Conservation (phyloP, 192 early-diverging fungal species). For the Rhizoclosmatium sp. region DNA sequence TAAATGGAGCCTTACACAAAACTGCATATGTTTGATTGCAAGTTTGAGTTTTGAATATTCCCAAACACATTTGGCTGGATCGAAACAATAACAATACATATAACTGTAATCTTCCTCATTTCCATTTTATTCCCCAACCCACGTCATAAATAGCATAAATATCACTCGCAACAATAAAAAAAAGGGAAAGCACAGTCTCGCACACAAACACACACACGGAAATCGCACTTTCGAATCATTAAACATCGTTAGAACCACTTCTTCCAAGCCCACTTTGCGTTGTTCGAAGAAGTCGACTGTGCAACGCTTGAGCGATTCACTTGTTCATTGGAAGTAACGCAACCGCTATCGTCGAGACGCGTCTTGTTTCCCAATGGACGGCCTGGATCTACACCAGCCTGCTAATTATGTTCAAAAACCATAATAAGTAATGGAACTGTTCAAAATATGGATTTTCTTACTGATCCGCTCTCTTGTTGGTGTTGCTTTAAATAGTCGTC, state of each 20-base stretch:
- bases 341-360: constrained; percentile 47
- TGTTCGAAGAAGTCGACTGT: background rate
- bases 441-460: background rate
- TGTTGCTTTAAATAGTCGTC: constrained; percentile 1
- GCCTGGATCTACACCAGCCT: constrained; percentile 22
- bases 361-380: constrained; percentile 46
- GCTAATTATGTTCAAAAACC: background rate
- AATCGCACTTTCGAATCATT: background rate
- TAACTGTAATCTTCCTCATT: background rate
- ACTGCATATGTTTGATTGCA: too few relatives aligned
- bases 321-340: constrained; percentile 50
- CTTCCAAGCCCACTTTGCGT: constrained; percentile 38
- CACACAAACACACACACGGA: background rate
- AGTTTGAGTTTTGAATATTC: too few relatives aligned
- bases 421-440: background rate
- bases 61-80: too few relatives aligned
- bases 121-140: background rate
- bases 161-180: background rate
- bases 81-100: too few relatives aligned
- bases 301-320: constrained; percentile 32
- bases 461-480: background rate
- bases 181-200: background rate
- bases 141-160: background rate
- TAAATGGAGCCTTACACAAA: too few relatives aligned
- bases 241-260: constrained; percentile 23